Conservation (phyloP, 352 stramenopile genomes). For the Phytophthora syringae region DNA sequence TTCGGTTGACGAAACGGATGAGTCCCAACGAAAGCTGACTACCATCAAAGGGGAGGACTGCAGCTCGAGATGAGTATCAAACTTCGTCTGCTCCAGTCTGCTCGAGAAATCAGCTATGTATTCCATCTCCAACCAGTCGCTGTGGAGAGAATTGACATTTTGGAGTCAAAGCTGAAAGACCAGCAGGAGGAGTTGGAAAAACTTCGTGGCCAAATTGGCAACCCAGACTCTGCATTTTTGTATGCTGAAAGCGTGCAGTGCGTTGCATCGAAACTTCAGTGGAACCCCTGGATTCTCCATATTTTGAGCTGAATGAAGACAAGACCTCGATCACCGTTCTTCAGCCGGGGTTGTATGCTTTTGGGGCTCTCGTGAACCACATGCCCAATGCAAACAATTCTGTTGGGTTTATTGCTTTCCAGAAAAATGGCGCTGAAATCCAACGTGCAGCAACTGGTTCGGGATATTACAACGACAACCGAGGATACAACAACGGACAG, state of each 20-base stretch:
- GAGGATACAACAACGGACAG: no score
- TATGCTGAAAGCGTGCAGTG: neutral
- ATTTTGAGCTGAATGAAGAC: neutral
- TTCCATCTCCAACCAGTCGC: conserved; percentile 20
- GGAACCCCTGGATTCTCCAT: neutral
- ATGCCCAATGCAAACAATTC: neutral
- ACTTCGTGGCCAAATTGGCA: neutral
- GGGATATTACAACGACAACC: no score
- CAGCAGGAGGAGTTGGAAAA: neutral
- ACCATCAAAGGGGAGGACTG: no score
- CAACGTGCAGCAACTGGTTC: no score
- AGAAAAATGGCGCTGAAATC: neutral
- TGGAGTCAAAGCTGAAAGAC: no score
- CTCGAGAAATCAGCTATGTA: conserved; percentile 13
- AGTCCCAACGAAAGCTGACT: no score
- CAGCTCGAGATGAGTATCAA: conserved; percentile 24
- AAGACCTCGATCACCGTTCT: neutral
- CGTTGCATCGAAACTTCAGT: neutral
- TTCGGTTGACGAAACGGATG: no score
- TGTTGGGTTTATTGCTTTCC: neutral
- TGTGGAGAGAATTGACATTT: no score
- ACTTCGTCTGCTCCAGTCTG: conserved; percentile 12
- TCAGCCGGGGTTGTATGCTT: neutral
- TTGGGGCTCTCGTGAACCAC: neutral
- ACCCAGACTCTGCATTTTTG: neutral